A percentile compares a stretch with the other conserved stretches of the same genome.
Conservation (phyloP, 2,329 filamentous ascomycete genomes). For the Pseudogymnoascus sp. region DNA sequence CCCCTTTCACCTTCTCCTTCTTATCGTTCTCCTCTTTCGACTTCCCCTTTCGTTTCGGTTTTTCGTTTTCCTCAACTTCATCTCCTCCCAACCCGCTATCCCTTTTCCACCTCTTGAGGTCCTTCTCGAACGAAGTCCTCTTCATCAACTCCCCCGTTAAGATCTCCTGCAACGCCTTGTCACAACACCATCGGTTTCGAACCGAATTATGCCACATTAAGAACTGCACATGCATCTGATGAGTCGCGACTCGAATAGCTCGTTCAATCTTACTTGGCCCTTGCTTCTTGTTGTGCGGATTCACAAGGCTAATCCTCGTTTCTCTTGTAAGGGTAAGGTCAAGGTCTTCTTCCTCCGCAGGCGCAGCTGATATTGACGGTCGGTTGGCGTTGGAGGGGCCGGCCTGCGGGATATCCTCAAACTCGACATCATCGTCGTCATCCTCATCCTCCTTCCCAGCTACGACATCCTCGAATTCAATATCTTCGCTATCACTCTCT, state of each 20-base stretch:
- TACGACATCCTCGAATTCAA: conserved; percentile 5
- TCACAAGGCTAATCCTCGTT: conserved; percentile 52
- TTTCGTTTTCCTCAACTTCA: conserved; percentile 34
- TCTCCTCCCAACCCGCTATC: conserved; percentile 50
- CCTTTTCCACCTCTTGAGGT: conserved; percentile 65
- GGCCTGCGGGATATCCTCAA: conserved; percentile 50
- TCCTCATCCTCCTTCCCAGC: conserved; percentile 40
- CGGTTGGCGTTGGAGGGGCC: conserved; percentile 29
- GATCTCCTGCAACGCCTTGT: conserved; percentile 66
- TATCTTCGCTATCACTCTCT: conserved; percentile 27
- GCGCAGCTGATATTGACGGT: conserved; percentile 35
- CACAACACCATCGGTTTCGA: conserved; percentile 77
- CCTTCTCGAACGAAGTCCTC: conserved; percentile 51
- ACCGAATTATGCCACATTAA: conserved; percentile 86
- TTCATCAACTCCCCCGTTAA: conserved; percentile 67
- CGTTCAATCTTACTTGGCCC: conserved; percentile 80
- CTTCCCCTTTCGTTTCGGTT: conserved; percentile 30
- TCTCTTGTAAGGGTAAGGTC: conserved; percentile 63
- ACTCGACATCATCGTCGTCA: conserved; percentile 56
- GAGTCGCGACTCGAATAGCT: conserved; percentile 67
- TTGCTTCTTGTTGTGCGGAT: conserved; percentile 63
- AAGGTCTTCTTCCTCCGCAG: conserved; percentile 56
- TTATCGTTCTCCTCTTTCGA: conserved; percentile 29
- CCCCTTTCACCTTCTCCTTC: conserved; percentile 27
- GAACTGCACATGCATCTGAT: conserved; percentile 82